These are phyloP conservation scores for Intubia oerlemansii DNA, from an alignment of 2,329 filamentous ascomycete genomes.

Conservation along the genomic window DNA sequence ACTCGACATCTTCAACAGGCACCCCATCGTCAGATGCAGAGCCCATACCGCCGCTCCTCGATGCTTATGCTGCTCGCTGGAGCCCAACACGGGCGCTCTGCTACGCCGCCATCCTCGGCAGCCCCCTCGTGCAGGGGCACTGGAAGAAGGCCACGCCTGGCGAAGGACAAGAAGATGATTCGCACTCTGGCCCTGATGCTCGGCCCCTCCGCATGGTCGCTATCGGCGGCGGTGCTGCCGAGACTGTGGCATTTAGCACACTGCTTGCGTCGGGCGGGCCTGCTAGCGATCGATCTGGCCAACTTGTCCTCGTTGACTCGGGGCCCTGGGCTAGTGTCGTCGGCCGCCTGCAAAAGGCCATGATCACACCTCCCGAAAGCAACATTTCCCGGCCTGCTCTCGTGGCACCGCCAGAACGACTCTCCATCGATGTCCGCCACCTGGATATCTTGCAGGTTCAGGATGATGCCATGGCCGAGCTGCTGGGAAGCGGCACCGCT, in stretches of 20 bases:
- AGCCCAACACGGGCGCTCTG: conserved; percentile 69
- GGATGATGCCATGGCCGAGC: conserved; percentile 12
- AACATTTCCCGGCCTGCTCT: conserved; percentile 16
- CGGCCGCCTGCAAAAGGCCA: conserved; percentile 29
- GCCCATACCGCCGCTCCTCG: conserved; percentile 24
- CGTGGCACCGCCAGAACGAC: conserved; percentile 14
- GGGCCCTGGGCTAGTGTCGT: conserved; percentile 55
- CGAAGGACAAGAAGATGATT: conserved; percentile 2
- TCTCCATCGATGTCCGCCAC: conserved; percentile 22
- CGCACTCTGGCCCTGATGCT: not conserved
- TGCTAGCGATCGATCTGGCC: conserved; percentile 9
- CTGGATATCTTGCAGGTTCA: conserved; percentile 25
- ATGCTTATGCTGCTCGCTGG: conserved; percentile 78
- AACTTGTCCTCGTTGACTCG: conserved; percentile 54
- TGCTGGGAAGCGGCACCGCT: conserved; percentile 10
- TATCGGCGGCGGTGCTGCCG: conserved; percentile 36
- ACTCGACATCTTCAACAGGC: too few relatives aligned
- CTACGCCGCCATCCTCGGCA: conserved; percentile 40
- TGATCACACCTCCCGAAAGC: conserved; percentile 18
- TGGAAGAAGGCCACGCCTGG: not conserved
- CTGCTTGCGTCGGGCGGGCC: conserved; percentile 14
- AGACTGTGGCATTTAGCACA: conserved; percentile 33
- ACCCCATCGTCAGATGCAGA: too few relatives aligned
- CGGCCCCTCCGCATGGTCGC: conserved; percentile 5
- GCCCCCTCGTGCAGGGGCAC: conserved; percentile 5